Base-by-base conservation (phyloP, 2,329 filamentous ascomycete genomes). In the Metarhizium album region DNA sequence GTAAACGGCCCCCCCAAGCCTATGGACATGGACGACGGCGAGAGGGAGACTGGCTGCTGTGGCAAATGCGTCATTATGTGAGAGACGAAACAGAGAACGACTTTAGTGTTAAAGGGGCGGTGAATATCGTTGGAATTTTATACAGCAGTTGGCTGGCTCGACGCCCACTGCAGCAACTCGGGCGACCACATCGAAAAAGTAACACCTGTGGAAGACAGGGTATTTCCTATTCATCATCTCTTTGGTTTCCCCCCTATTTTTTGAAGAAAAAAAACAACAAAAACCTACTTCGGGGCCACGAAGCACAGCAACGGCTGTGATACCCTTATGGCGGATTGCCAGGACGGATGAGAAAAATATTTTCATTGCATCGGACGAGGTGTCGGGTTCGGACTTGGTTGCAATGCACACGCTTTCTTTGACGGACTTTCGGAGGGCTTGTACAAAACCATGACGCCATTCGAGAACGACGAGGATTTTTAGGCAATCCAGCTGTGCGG, bases 51-150 rank as follows among this genome's bases (percentile, higher is more conserved):
- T 42, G 86, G 89, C 58, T 95, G 90, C 78, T 95, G 90, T 73
- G 75, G 80, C 61, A 87, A 86, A 71, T 95, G 90, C 70, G 78
- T 87, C 66, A 79, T 95, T 66, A 95, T 95, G 90, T 93, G 82
- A 82, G 55, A 53, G 53, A 7, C 7, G 4, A 43, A 43, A 9
- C 20, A 43, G 35, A 22, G 9, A 24, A 18, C 11, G 18, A 42
- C 31, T 33, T 37, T 43, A 22, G 5, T 24, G 40, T 3, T 24
- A 23, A 23, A 13, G 16, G 40, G 40, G 6, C 22, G 20, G 20
- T 5, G 42, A 27, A n/a, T 22, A 43, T 8, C 45, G 46, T 23
- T 52, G 37, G 43, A 42, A 29, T 31, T 29, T 29, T 29, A 46
- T 35, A 18, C n/a, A 42, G 22, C 40, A 24, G 22, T 24, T 43